A percentile compares a stretch with the other conserved stretches of the same genome.
These are phyloP conservation scores for Aspergillus udagawae DNA, from an alignment of 2,329 filamentous ascomycete species.

Conservation along the genomic window DNA sequence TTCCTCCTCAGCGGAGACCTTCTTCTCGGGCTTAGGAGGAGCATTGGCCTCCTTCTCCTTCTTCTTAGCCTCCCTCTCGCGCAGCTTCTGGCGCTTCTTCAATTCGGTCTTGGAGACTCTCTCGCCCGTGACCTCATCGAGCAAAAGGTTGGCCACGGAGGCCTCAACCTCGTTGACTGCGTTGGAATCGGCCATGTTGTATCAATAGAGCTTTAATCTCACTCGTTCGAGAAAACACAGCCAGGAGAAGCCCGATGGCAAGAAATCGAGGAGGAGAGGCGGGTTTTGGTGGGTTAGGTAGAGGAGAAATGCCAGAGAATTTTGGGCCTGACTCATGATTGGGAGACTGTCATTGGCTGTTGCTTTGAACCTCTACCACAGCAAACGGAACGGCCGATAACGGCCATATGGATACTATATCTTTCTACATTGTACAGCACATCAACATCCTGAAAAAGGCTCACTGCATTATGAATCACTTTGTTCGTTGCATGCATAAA, in stretches of 20 bases:
- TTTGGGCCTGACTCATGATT: slow-evolving; percentile 30
- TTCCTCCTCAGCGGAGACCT: slow-evolving; percentile 58
- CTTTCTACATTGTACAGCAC: neutral
- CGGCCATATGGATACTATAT: neutral
- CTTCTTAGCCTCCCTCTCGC: slow-evolving; percentile 84
- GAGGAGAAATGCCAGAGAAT: slow-evolving; percentile 22
- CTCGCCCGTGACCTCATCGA: slow-evolving; percentile 93
- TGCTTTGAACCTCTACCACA: neutral
- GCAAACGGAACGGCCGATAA: neutral
- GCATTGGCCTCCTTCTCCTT: slow-evolving; percentile 73
- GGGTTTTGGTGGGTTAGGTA: slow-evolving; percentile 20
- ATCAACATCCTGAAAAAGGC: neutral
- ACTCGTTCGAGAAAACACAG: slow-evolving; percentile 12
- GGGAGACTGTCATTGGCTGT: slow-evolving; percentile 24
- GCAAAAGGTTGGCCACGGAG: slow-evolving; percentile 66
- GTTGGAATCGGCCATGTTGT: slow-evolving; percentile 39
- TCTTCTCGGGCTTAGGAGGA: slow-evolving; percentile 58
- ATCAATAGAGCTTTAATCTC: slow-evolving; percentile 4
- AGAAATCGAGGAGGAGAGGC: slow-evolving; percentile 6
- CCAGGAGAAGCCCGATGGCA: slow-evolving; percentile 2
- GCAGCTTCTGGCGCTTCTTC: slow-evolving; percentile 93
- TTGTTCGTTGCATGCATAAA: neutral
- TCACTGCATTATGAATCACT: neutral
- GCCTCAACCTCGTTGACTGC: slow-evolving; percentile 44
- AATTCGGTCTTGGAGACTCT: slow-evolving; percentile 77